Evolutionary conservation across 1,284 basidiomycete species (phyloP).

Genomic region (Naganishia albida): DNA sequence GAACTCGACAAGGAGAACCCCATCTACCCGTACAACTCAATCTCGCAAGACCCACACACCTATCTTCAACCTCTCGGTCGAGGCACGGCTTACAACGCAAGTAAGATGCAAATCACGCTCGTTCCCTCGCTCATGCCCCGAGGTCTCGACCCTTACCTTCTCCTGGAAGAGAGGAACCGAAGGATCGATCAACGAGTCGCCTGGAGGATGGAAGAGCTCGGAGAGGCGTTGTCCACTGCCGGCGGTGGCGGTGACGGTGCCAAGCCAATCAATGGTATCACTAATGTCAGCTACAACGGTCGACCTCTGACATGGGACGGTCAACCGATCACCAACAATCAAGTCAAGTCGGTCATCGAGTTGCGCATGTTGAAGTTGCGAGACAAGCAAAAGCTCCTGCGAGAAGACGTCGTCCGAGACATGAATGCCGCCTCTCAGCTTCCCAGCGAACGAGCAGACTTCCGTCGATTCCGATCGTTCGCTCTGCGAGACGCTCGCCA

Average conservation of each 20-base stretch:
- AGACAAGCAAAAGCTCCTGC: conserved; percentile 83
- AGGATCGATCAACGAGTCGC: conserved; percentile 86
- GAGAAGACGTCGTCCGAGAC: conserved; percentile 82
- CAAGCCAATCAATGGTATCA: conserved; percentile 56
- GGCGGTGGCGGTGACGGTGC: conserved; percentile 70
- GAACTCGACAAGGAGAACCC: conserved; percentile 78
- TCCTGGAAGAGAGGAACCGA: conserved; percentile 87
- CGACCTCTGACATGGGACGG: conserved; percentile 57
- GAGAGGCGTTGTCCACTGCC: conserved; percentile 71
- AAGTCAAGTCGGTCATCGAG: conserved; percentile 88
- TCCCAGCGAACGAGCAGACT: conserved; percentile 86
- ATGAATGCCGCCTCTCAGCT: conserved; percentile 88
- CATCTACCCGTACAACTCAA: conserved; percentile 97
- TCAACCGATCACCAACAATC: conserved; percentile 65
- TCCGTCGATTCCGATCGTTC: conserved; percentile 84
- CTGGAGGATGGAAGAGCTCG: conserved; percentile 87
- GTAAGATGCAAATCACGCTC: conserved; percentile 67
- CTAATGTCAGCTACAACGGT: conserved; percentile 54
- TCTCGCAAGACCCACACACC: conserved; percentile 72
- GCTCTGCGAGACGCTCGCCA: conserved; percentile 84
- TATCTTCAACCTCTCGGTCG: conserved; percentile 62
- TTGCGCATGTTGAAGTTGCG: conserved; percentile 88
- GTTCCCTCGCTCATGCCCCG: conserved; percentile 86
- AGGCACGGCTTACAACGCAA: conserved; percentile 56
- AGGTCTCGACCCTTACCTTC: conserved; percentile 89